Conservation (phyloP, 2,329 filamentous ascomycete genomes). For the Metarhizium guizhouense region DNA sequence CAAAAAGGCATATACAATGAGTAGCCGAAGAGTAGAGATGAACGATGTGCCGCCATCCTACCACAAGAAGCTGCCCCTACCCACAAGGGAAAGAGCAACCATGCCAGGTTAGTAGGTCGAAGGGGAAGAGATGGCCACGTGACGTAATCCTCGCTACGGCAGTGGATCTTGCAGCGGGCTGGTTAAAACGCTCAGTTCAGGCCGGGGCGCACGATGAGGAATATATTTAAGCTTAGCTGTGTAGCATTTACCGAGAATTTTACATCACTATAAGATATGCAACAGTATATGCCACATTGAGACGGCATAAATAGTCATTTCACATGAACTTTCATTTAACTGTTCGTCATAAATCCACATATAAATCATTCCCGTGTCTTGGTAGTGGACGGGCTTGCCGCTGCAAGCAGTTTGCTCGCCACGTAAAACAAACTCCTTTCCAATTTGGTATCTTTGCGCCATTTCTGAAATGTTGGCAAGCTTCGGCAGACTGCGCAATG, state of each 20-base stretch:
- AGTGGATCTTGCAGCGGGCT: neutral
- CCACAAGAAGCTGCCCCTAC: neutral
- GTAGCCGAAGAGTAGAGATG: no score
- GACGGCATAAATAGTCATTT: neutral
- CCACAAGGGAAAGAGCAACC: neutral
- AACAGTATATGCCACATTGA: neutral
- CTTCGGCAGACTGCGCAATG: neutral
- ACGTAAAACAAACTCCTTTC: neutral
- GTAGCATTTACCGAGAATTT: neutral
- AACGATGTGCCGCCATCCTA: neutral
- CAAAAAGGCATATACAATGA: neutral
- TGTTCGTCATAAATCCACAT: neutral
- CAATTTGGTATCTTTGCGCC: constrained; percentile 3
- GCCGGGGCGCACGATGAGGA: no score
- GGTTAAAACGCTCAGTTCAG: no score
- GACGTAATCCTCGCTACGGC: neutral
- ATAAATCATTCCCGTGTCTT: neutral
- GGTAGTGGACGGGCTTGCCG: neutral
- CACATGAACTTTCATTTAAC: neutral
- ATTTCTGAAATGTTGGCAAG: neutral
- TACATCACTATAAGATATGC: neutral
- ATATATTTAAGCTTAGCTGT: no score
- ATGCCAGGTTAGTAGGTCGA: neutral
- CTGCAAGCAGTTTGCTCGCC: neutral
- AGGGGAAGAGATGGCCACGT: neutral